Evolutionary conservation across 2,329 filamentous ascomycete genomes (phyloP).

Genomic region (Apiospora rasikravindrae): DNA sequence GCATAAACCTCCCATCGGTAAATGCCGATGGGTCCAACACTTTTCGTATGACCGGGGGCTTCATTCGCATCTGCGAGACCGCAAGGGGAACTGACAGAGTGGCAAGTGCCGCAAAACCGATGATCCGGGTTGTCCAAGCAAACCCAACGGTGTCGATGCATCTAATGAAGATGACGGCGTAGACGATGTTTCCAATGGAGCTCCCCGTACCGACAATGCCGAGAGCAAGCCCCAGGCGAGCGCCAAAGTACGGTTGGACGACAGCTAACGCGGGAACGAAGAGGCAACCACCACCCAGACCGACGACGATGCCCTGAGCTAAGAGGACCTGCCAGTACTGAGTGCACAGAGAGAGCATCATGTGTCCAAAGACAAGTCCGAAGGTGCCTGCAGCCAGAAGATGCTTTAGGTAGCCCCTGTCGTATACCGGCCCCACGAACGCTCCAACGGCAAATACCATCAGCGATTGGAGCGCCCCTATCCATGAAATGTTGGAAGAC

Average conservation of each 20-base stretch:
- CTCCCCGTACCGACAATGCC: constrained; percentile 42
- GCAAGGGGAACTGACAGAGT: constrained; percentile 32
- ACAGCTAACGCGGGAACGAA: constrained; percentile 37
- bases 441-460: constrained; percentile 27
- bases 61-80: constrained; percentile 44
- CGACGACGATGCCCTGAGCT: constrained; percentile 55
- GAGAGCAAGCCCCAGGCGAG: constrained; percentile 39
- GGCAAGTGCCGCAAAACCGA: constrained; percentile 22
- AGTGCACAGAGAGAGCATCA: background rate
- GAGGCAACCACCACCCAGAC: constrained; percentile 43
- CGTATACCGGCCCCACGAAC: constrained; percentile 28
- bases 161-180: constrained; percentile 21
- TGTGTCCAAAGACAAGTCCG: background rate
- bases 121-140: constrained; percentile 19
- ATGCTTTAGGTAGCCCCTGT: constrained; percentile 28
- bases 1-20: constrained; percentile 44
- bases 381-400: constrained; percentile 24
- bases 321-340: constrained; percentile 58
- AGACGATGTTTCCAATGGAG: constrained; percentile 30
- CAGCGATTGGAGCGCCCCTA: constrained; percentile 30
- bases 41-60: constrained; percentile 42
- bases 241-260: constrained; percentile 37
- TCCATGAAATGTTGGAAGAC: constrained; percentile 30
- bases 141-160: constrained; percentile 28
- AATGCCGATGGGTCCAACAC: constrained; percentile 48